phyloP scores from a whole-genome alignment of 202 grass and related monocot species.

The Saccharum hybrid region DNA sequence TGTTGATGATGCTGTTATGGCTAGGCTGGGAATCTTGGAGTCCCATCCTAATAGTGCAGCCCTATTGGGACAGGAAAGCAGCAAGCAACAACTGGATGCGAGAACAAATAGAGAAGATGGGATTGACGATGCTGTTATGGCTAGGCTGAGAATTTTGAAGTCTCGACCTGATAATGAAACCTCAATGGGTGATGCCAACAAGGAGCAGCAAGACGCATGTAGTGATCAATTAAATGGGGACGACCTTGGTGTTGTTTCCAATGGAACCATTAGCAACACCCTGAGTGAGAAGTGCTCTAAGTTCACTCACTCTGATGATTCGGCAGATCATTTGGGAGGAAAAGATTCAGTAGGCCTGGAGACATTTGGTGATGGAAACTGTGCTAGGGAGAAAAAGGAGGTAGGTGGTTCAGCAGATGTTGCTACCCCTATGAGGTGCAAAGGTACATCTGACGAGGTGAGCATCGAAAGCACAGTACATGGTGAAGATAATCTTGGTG shows the following conservation, averaged over 20 bases:
- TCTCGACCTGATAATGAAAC: conserved; percentile 39
- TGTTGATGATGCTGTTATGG: conserved; percentile 50
- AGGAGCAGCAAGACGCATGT: conserved; percentile 19
- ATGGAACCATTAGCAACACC: conserved; percentile 2
- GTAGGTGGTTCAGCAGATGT: neutral
- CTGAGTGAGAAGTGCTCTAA: conserved; percentile 18
- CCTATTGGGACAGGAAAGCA: conserved; percentile 31
- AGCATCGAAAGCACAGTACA: conserved; percentile 27
- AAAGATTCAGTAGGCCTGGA: conserved; percentile 1
- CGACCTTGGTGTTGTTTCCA: conserved; percentile 37
- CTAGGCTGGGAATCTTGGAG: conserved; percentile 52
- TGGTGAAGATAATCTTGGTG: neutral
- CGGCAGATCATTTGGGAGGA: neutral
- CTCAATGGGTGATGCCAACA: neutral
- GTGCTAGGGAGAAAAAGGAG: conserved; percentile 22
- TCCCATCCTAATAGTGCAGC: conserved; percentile 32
- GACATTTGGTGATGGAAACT: conserved; percentile 22
- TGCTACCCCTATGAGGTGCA: conserved; percentile 11
- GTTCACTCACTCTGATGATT: conserved; percentile 21
- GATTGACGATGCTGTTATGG: conserved; percentile 46
- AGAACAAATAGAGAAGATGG: neutral
- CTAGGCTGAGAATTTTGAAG: conserved; percentile 44
- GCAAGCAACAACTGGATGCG: conserved; percentile 16
- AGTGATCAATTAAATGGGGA: conserved; percentile 1
- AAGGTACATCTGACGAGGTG: conserved; percentile 27